Base-by-base conservation (phyloP, 257 asterid species). In the Buddleja alternifolia region DNA sequence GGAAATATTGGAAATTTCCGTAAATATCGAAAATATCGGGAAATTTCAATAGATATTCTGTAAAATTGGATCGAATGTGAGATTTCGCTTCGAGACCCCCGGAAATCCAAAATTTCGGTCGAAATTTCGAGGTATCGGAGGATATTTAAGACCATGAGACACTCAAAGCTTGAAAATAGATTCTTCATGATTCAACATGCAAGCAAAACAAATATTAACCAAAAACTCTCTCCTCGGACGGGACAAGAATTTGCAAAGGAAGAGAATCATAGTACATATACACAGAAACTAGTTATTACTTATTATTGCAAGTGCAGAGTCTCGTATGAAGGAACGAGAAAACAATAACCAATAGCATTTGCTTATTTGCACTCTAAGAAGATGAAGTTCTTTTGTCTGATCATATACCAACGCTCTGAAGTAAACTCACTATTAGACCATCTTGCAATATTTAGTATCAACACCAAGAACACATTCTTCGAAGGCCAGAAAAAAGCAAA, bases 401-500 rank as follows among this genome's bases (percentile, higher is more conserved):
- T 24, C 7, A 24, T 44, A 60, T 39, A 51, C 7, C 11, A 29
- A 56, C 52, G 41, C 9, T 55, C 80, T 39, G 19, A 60, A 37
- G 42, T 37, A 29, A 67, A 58, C 62, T 14, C 14, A 34, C 56
- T 4, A 44, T 19, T 12, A 11, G 23, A 76, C 39, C 56, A 73
- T 58, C 57, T 53, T 60, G 23, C 44, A 32, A 67, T 21, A 53
- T 63, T 48, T 52, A 20, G 44, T 10, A n/a, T 16, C 65, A 39
- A 52, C 7, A 56, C 21, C 40, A 61, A 61, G 40, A 65, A 20
- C 12, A 39, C 16, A 54, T 41, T 25, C 72, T 60, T 75, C 34
- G 42, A 70, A 74, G 70, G 58, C 65, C 79, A 59, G 23, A 63
- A 74, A 55, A 66, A 60, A 51, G 77, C 78, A 77, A 78, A 66